Base-by-base conservation (phyloP, 352 stramenopile genomes). In the Pythium diclinum region DNA sequence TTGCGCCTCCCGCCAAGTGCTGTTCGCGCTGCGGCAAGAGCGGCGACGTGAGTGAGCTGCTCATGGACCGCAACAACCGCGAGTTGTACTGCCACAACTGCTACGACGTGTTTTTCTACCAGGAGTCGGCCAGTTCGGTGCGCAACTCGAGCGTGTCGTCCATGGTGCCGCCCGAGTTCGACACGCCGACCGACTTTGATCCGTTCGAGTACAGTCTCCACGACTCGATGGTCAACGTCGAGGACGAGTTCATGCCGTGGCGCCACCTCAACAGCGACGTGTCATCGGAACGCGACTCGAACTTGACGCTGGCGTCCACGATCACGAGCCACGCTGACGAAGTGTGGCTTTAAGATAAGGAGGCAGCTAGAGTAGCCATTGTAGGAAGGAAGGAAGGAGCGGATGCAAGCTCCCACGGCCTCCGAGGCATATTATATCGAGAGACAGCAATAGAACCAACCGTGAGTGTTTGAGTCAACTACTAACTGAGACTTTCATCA, bases 101-200 rank as follows among this genome's bases (percentile, higher is more conserved):
- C 65, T 92, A 80, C 78, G 83, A 90, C 42, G 52, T 88, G 49
- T 87, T 87, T 51, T 92, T 90, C 65, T 88, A 79, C 70, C 61
- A 56, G 61, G 79, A 89, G 71, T 79, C 17, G 58, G 65, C 6
- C 70, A 34, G 16, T 30, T 61, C 61, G 17, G 32, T 54, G 3
- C 49, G 49, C 19, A 51, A 51, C 33, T 66, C 59, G 25, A 66
- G 59, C 52, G 51, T 28, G 9, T 42, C 34, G 42, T 38, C 38
- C 51, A 10, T 53, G 13, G 46, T 40, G 30, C 40, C 67, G 21
- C 59, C 52, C 11, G 51, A 66, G 40, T 46, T 81, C 52, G 30
- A 66, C 42, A 61, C 73, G 14, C 74, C 81, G 23, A 71, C 77
- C 7, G 57, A 73, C 32, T 68, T 67, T 44, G 67, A 73, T 32